phyloP scores from a whole-genome alignment of 2,329 filamentous ascomycete species.

The Talaromyces sp. region DNA sequence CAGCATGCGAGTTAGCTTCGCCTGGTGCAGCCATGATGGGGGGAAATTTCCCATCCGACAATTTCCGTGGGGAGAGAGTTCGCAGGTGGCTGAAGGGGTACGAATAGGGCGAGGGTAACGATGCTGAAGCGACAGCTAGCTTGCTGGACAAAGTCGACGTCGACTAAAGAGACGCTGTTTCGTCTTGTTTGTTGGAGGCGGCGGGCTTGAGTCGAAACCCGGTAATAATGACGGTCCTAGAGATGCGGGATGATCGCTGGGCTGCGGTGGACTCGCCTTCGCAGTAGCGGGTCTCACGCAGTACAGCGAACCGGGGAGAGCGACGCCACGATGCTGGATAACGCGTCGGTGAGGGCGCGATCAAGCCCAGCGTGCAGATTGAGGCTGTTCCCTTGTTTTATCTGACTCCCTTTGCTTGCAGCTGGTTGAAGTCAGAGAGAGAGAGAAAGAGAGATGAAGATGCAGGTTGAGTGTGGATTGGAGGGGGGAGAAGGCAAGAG shows the following conservation, averaged over 20 bases:
- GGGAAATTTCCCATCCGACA: slow-evolving; percentile 30
- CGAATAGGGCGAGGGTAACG: background rate
- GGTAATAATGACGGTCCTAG: slow-evolving; percentile 26
- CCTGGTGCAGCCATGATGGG: slow-evolving; percentile 40
- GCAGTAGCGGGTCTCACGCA: background rate
- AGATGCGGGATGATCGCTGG: slow-evolving; percentile 27
- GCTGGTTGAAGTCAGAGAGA: background rate
- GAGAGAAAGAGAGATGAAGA: background rate
- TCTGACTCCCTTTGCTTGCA: no score
- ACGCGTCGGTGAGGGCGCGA: background rate
- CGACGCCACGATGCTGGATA: background rate
- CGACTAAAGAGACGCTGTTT: background rate
- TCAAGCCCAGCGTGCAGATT: background rate
- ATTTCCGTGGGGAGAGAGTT: background rate
- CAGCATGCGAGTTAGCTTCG: slow-evolving; percentile 45
- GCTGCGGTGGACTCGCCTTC: slow-evolving; percentile 5
- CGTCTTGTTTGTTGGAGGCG: background rate
- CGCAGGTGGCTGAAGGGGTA: background rate
- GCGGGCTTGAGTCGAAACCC: background rate
- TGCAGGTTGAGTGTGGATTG: background rate
- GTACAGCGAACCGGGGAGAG: background rate
- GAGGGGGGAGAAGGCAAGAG: background rate
- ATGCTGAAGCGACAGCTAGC: background rate
- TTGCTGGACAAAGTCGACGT: background rate
- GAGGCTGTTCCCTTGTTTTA: no score